phyloP scores from a whole-genome alignment of 371 early-diverging fungal species.

The Rhizomucor miehei region DNA sequence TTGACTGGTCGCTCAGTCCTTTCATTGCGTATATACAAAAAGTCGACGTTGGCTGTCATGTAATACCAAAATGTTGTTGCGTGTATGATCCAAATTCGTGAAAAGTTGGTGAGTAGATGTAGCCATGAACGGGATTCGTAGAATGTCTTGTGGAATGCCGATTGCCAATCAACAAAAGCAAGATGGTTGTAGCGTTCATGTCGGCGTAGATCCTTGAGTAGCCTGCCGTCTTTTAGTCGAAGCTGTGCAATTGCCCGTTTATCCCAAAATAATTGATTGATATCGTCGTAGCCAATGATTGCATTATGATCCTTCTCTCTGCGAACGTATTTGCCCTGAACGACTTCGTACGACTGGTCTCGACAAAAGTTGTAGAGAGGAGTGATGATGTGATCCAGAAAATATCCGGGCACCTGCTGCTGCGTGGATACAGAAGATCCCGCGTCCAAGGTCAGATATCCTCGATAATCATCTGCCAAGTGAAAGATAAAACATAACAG shows the following conservation, averaged over 20 bases:
- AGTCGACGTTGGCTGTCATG: constrained; percentile 71
- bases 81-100: constrained; percentile 86
- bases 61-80: constrained; percentile 79
- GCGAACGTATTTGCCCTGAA: constrained; percentile 72
- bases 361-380: constrained; percentile 79
- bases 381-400: constrained; percentile 64
- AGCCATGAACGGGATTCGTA: constrained; percentile 81
- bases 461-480: constrained; percentile 61
- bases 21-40: constrained; percentile 46
- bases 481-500: constrained; percentile 81
- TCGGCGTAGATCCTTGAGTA: constrained; percentile 61
- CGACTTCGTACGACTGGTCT: constrained; percentile 73
- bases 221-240: constrained; percentile 48
- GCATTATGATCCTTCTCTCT: constrained; percentile 78
- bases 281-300: constrained; percentile 88
- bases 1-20: constrained; percentile 44
- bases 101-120: constrained; percentile 82
- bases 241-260: constrained; percentile 64
- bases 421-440: not conserved
- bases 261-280: constrained; percentile 87
- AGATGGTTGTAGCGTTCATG: constrained; percentile 62
- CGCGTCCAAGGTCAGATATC: constrained; percentile 20
- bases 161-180: constrained; percentile 64
- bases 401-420: constrained; percentile 45
- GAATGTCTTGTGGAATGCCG: constrained; percentile 78